Percentiles rank a stretch among this genome's conserved stretches.
Conservation (phyloP, 2,329 filamentous ascomycete species). For the Sclerotinia minor region DNA sequence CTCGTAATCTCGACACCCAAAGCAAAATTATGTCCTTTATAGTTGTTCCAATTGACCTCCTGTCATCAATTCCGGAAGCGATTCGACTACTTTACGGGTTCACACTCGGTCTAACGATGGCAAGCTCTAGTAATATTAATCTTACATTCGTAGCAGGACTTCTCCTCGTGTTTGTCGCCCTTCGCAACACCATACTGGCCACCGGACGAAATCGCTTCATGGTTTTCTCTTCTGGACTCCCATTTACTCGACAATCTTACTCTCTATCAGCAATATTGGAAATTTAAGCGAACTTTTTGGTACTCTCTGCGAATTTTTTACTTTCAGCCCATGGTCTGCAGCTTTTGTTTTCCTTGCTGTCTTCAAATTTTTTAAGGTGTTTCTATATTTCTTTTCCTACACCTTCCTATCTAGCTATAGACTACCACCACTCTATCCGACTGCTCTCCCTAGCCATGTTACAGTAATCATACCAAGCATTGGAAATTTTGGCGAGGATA, state of each 20-base stretch:
- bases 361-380: conserved; percentile 34
- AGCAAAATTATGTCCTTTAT: background rate
- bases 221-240: background rate
- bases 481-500: conserved; percentile 28
- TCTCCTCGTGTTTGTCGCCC: background rate
- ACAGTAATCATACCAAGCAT: conserved; percentile 35
- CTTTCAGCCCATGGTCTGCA: conserved; percentile 8
- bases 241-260: background rate
- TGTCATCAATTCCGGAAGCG: background rate
- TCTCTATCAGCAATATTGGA: background rate
- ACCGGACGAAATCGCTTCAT: background rate
- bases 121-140: background rate
- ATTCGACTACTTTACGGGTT: background rate
- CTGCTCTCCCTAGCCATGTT: conserved; percentile 28
- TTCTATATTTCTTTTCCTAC: conserved; percentile 32
- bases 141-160: accelerated
- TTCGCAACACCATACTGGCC: background rate
- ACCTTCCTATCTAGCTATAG: conserved; percentile 14
- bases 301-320: background rate
- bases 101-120: background rate
- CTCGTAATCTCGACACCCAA: background rate
- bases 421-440: conserved; percentile 13
- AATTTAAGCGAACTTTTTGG: background rate
- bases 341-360: conserved; percentile 26
- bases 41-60: background rate